Percentiles rank a stretch among this genome's conserved stretches.
These are phyloP conservation scores for Xylariaceae sp. DNA, from an alignment of 2,329 filamentous ascomycete species.

Conservation along the genomic window DNA sequence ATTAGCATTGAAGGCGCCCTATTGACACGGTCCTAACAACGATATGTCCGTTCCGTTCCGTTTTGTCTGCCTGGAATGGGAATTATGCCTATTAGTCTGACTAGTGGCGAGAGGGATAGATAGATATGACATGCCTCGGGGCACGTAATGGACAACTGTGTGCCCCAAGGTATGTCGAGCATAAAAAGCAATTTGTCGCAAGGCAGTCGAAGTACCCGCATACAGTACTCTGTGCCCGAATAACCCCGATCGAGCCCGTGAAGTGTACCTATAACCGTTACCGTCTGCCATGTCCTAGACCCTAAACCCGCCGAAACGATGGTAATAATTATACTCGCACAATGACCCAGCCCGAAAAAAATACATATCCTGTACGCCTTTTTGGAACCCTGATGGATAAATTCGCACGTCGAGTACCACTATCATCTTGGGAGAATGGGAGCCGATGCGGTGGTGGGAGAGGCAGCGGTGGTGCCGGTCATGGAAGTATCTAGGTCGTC, in stretches of 20 bases:
- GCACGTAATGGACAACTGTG: background rate
- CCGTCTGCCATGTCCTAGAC: slow-evolving; percentile 16
- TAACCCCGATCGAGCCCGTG: slow-evolving; percentile 10
- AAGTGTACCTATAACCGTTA: slow-evolving; percentile 16
- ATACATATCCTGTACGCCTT: slow-evolving; percentile 17
- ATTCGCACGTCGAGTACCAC: slow-evolving; percentile 6
- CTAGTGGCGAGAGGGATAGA: background rate
- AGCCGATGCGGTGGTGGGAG: background rate
- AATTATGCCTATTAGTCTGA: slow-evolving; percentile 1
- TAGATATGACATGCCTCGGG: background rate
- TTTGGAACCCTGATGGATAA: slow-evolving; percentile 7
- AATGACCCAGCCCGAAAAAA: slow-evolving; percentile 12
- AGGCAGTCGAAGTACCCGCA: slow-evolving; percentile 3
- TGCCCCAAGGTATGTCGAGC: background rate
- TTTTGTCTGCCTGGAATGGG: background rate
- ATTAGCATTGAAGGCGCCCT: slow-evolving; percentile 5
- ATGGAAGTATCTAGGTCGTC: background rate
- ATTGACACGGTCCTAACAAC: background rate
- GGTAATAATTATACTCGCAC: slow-evolving; percentile 11
- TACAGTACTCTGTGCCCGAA: slow-evolving; percentile 9
- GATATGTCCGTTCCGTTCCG: background rate
- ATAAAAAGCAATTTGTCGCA: slow-evolving; percentile 5
- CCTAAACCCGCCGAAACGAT: slow-evolving; percentile 9
- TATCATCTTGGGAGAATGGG: slow-evolving; percentile 1
- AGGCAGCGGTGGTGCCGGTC: background rate